A percentile compares a stretch with the other conserved stretches of the same genome.
Evolutionary conservation across 305 asterid species (phyloP).

Genomic region (Striga hermonthica): DNA sequence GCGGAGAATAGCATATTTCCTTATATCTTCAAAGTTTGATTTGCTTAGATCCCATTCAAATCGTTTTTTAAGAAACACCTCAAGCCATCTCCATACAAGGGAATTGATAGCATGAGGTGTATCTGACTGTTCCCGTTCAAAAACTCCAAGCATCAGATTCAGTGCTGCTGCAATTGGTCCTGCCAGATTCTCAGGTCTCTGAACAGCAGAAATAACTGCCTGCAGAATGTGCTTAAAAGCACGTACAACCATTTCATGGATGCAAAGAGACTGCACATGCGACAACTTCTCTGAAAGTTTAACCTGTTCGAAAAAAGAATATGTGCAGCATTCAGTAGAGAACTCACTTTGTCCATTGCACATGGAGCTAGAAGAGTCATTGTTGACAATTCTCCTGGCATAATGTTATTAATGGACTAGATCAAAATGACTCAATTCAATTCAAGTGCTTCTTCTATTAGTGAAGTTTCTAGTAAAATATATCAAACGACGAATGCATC

Average conservation of each 20-base stretch:
- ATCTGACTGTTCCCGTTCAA: slow-evolving; percentile 50
- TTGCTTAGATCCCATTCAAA: slow-evolving; percentile 75
- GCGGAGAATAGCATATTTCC: slow-evolving; percentile 91
- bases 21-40: slow-evolving; percentile 66
- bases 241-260: slow-evolving; percentile 93
- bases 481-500: too few relatives aligned
- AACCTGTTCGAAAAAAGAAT: slow-evolving; percentile 55
- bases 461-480: too few relatives aligned
- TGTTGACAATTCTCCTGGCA: too few relatives aligned
- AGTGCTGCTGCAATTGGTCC: slow-evolving; percentile 70
- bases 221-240: slow-evolving; percentile 93
- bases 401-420: too few relatives aligned
- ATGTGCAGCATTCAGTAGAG: slow-evolving; percentile 30
- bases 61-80: slow-evolving; percentile 77
- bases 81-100: slow-evolving; percentile 88
- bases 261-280: slow-evolving; percentile 95
- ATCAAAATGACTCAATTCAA: too few relatives aligned
- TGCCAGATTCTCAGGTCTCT: slow-evolving; percentile 66
- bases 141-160: slow-evolving; percentile 91
- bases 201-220: slow-evolving; percentile 80
- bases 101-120: slow-evolving; percentile 54
- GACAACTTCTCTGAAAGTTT: slow-evolving; percentile 93
- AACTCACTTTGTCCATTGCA: too few relatives aligned
- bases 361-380: too few relatives aligned
- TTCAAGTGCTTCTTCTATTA: too few relatives aligned